Evolutionary conservation across 2,329 filamentous ascomycete genomes (phyloP).

Genomic region (Fusarium pseudoanthophilum): DNA sequence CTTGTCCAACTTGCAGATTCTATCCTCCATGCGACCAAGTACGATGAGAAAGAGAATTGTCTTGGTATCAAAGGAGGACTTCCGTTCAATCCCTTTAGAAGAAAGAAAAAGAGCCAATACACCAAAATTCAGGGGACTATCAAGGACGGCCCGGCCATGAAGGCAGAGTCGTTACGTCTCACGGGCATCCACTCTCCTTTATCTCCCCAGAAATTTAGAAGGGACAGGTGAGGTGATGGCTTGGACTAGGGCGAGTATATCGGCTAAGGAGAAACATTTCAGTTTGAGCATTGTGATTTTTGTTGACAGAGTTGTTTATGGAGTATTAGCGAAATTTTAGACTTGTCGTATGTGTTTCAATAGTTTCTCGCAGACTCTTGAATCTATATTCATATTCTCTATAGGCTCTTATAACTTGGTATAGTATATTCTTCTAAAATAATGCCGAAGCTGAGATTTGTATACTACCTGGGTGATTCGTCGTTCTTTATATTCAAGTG

Average conservation of each 20-base stretch:
- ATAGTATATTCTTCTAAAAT: neutral
- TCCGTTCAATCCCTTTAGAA: neutral
- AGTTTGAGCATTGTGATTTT: neutral
- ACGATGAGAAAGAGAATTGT: neutral
- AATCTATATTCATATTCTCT: neutral
- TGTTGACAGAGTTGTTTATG: neutral
- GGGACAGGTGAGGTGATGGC: neutral
- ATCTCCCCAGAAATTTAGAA: slow-evolving; percentile 1
- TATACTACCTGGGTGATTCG: neutral
- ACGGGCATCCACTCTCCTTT: slow-evolving; percentile 12
- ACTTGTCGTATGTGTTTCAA: neutral
- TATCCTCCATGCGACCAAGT: neutral
- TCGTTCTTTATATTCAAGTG: neutral
- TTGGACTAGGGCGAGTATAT: neutral
- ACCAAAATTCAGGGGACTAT: neutral
- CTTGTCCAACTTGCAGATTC: neutral
- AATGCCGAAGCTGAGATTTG: neutral
- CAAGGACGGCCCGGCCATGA: neutral
- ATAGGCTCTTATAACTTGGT: neutral
- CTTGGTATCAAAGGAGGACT: neutral
- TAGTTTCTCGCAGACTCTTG: neutral
- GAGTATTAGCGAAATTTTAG: too few relatives aligned
- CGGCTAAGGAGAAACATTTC: neutral
- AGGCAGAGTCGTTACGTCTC: neutral
- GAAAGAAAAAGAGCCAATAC: neutral